Evolutionary conservation across 2,329 filamentous ascomycete genomes (phyloP), one percentile per base, ranked within the genome.

Genomic region (Camptophora hylomeconis): DNA sequence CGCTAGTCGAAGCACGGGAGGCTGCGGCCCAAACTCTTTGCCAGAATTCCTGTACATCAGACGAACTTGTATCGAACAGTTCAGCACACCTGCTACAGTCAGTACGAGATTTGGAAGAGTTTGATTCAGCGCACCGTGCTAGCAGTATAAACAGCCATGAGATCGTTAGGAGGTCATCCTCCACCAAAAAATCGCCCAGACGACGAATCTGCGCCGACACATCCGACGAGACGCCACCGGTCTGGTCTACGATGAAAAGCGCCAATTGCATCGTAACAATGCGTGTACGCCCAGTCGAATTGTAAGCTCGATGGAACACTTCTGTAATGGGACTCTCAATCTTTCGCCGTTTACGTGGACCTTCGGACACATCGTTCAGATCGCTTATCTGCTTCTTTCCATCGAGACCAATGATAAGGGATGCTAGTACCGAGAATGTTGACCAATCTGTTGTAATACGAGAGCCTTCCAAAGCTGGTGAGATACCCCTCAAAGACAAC

Each of bases 381-480:
- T n/a, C 5, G 5, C 7, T 17, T 20, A 4, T 28, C 7, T 24
- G 12, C 3, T 28, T 7, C 18, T 13, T 28, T 16, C 13, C 22
- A 28, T 20, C 33, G 20, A 33, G 10, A 19, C 26, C 33, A 9
- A 37, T 11, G 14, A 37, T 19, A 11, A 61, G 38, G 30, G 37
- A 45, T n/a, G 56, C 51, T 30, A 59, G 55, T 9, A 42, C 39
- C 46, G 55, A 57, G 12, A 60, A 14, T 6, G 50, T 33, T 7
- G 54, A 50, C 56, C 56, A 61, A 20, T 50, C 53, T 20, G 54
- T 48, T 27, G 58, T 50, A 16, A 54, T 52, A 36, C 44, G 52
- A 27, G 42, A 12, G 20, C 39, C 46, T 26, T 52, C 51, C 13
- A 53, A 39, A 13, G 53, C 46, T 28, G 56, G 57, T 10, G 51